Evolutionary conservation across 176 grass and related monocot species (phyloP).

Genomic region (Canna indica): DNA sequence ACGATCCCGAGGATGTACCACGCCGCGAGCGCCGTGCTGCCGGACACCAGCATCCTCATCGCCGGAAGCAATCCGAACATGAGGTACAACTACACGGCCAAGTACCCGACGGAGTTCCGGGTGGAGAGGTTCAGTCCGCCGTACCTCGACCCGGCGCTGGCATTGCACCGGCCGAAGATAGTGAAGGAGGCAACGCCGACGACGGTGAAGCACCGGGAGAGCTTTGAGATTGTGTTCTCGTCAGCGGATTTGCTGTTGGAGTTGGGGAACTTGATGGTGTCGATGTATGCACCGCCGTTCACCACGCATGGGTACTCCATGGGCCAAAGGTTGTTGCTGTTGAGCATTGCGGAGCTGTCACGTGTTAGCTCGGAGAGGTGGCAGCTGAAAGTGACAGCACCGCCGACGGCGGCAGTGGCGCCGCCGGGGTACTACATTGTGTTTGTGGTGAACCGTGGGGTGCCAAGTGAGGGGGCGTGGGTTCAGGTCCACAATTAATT

Average conservation of each 20-base stretch:
- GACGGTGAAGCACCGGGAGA: constrained; percentile 36
- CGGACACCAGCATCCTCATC: constrained; percentile 65
- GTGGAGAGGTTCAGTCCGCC: constrained; percentile 66
- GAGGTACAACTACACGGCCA: constrained; percentile 56
- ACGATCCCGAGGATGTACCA: constrained; percentile 83
- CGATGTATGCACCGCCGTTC: constrained; percentile 71
- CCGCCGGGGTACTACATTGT: constrained; percentile 66
- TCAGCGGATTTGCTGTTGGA: constrained; percentile 3
- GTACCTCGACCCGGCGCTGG: constrained; percentile 31
- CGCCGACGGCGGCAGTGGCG: constrained; percentile 34
- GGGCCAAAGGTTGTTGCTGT: constrained; percentile 67
- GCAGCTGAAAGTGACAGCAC: constrained; percentile 31
- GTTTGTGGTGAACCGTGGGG: constrained; percentile 35
- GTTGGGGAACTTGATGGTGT: constrained; percentile 38
- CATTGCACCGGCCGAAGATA: constrained; percentile 28
- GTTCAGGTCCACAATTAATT: too few relatives aligned
- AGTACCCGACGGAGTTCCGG: constrained; percentile 83
- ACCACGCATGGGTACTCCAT: constrained; percentile 75
- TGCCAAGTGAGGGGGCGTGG: constrained; percentile 52
- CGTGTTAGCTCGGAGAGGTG: constrained; percentile 7
- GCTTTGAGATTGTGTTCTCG: constrained; percentile 34
- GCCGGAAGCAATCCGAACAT: constrained; percentile 77
- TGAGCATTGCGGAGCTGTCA: constrained; percentile 20
- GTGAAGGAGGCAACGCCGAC: not conserved
- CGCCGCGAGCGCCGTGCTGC: constrained; percentile 62